These are phyloP conservation scores for Torulaspora globosa DNA, from an alignment of 1,139 yeast species.

Conservation along the genomic window DNA sequence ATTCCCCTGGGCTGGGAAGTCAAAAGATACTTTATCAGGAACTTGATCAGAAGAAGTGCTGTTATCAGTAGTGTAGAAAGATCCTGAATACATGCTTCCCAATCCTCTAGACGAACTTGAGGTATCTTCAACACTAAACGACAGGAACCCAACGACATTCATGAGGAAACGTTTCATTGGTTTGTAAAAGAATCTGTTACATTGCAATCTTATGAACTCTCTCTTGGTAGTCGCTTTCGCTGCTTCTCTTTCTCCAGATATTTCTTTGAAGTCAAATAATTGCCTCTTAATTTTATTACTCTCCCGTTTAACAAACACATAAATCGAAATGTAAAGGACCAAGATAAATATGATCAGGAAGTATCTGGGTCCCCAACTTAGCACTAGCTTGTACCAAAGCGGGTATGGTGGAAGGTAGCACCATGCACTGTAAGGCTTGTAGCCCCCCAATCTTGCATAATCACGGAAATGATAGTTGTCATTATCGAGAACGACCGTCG, in stretches of 20 bases:
- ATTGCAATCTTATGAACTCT: constrained; percentile 4
- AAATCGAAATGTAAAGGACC: constrained; percentile 64
- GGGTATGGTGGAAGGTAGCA: constrained; percentile 76
- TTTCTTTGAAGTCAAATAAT: constrained; percentile 24
- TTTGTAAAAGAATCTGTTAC: background rate
- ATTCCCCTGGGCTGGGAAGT: background rate
- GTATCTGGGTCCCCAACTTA: constrained; percentile 83
- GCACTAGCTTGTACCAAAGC: constrained; percentile 65
- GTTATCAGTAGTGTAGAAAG: constrained; percentile 5
- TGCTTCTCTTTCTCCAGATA: constrained; percentile 4
- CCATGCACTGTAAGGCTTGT: constrained; percentile 66
- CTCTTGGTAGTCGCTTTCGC: constrained; percentile 10
- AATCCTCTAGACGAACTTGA: constrained; percentile 17
- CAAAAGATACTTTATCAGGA: background rate
- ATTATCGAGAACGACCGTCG: constrained; percentile 28
- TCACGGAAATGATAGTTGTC: constrained; percentile 22
- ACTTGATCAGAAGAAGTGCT: constrained; percentile 4
- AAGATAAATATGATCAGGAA: constrained; percentile 60
- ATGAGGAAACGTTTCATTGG: constrained; percentile 16
- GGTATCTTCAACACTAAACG: constrained; percentile 18
- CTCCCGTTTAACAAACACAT: constrained; percentile 65
- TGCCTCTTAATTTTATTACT: constrained; percentile 49
- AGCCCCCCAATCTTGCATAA: constrained; percentile 43
- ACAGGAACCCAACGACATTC: constrained; percentile 14
- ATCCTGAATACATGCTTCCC: constrained; percentile 5